Evolutionary conservation across 2,329 filamentous ascomycete genomes (phyloP).

Genomic region (Xylaria digitata): DNA sequence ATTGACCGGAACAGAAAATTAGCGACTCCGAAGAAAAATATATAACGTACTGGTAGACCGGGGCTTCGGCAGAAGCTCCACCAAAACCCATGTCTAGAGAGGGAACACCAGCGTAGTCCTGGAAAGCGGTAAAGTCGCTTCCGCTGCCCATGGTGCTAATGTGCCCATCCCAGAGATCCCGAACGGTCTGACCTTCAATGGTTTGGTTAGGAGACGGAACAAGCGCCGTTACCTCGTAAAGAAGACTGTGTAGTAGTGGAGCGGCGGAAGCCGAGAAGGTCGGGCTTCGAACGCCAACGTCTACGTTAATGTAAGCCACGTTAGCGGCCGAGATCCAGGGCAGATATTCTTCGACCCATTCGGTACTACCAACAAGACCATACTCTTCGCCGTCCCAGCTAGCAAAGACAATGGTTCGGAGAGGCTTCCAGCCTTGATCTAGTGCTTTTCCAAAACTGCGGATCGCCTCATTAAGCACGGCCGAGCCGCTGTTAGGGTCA

Average conservation of each 20-base stretch:
- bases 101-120: slow-evolving; percentile 76
- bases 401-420: slow-evolving; percentile 91
- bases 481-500: slow-evolving; percentile 86
- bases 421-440: slow-evolving; percentile 80
- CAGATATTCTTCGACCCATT: slow-evolving; percentile 92
- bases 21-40: background rate
- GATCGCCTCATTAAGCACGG: slow-evolving; percentile 80
- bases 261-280: slow-evolving; percentile 74
- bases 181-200: slow-evolving; percentile 73
- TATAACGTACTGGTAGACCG: slow-evolving; percentile 68
- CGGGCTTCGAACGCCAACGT: slow-evolving; percentile 76
- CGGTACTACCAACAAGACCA: slow-evolving; percentile 84
- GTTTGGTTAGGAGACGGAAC: slow-evolving; percentile 82
- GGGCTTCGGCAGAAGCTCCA: slow-evolving; percentile 54
- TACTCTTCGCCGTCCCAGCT: slow-evolving; percentile 89
- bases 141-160: slow-evolving; percentile 77
- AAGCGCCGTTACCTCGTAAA: slow-evolving; percentile 72
- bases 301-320: slow-evolving; percentile 88
- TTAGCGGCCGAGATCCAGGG: slow-evolving; percentile 80
- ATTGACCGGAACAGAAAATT: background rate
- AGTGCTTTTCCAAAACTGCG: slow-evolving; percentile 78
- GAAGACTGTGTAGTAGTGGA: slow-evolving; percentile 78
- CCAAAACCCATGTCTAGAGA: slow-evolving; percentile 73
- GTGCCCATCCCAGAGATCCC: slow-evolving; percentile 71
- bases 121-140: slow-evolving; percentile 80